Conservation (phyloP, 176 grass and related monocot genomes). For the Carex scoparia region DNA sequence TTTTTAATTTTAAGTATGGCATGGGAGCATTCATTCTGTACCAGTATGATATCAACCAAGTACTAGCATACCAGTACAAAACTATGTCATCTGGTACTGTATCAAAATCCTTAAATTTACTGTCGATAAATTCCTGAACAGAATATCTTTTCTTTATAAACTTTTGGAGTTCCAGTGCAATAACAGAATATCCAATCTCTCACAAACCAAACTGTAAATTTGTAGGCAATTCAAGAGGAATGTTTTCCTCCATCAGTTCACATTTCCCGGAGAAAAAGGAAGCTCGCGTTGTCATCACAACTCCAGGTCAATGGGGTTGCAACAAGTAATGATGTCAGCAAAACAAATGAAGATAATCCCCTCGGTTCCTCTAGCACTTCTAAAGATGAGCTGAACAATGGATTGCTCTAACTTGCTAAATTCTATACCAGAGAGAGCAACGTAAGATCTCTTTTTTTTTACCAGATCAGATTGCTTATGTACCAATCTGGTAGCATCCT, state of each 20-base stretch:
- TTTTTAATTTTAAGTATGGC: not conserved
- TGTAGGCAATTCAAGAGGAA: conserved; percentile 73
- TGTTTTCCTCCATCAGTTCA: conserved; percentile 74
- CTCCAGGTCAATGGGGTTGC: conserved; percentile 31
- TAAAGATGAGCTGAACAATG: not conserved
- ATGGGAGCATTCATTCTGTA: not conserved
- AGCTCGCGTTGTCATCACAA: conserved; percentile 11
- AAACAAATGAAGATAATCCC: conserved; percentile 21
- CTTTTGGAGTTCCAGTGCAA: not conserved
- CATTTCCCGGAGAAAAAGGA: conserved; percentile 57
- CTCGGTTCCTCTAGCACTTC: conserved; percentile 25
- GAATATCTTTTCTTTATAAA: not conserved
- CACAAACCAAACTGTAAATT: not conserved
- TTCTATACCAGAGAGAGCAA: conserved; percentile 21
- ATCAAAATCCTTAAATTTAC: not conserved
- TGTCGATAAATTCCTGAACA: not conserved
- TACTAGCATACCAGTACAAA: not conserved
- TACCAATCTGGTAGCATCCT: not conserved
- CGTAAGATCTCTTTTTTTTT: conserved; percentile 28
- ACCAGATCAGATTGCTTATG: not conserved
- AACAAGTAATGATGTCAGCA: conserved; percentile 23
- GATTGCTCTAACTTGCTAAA: not conserved
- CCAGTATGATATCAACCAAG: not conserved
- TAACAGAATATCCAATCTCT: not conserved
- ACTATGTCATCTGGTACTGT: not conserved